These are phyloP conservation scores for Neofusicoccum sp. DNA, from an alignment of 2,329 filamentous ascomycete species.

Conservation along the genomic window DNA sequence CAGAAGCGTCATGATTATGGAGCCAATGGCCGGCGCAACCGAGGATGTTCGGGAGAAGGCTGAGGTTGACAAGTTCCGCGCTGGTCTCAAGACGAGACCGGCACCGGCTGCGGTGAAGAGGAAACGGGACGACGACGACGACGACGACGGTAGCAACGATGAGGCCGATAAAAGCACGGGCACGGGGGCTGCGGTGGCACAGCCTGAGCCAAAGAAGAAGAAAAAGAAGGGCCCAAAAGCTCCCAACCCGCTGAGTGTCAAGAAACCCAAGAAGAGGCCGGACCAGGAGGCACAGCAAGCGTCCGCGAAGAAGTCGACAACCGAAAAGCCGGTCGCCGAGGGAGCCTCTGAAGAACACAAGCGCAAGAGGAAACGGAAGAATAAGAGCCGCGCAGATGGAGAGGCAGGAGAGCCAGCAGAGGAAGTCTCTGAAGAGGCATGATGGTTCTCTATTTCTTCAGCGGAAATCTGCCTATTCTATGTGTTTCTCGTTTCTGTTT, in stretches of 20 bases:
- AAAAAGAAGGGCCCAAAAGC: conserved; percentile 64
- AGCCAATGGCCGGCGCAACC: conserved; percentile 71
- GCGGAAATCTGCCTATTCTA: neutral
- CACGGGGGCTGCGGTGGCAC: conserved; percentile 41
- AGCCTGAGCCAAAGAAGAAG: conserved; percentile 45
- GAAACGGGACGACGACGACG: conserved; percentile 51
- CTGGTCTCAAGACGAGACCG: conserved; percentile 57
- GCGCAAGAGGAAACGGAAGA: conserved; percentile 41
- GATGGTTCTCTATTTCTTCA: neutral
- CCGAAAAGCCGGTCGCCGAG: conserved; percentile 20
- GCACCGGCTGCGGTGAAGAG: conserved; percentile 31
- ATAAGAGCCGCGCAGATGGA: conserved; percentile 35
- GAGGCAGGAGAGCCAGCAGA: conserved; percentile 10
- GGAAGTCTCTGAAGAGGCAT: neutral
- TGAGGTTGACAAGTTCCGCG: conserved; percentile 72
- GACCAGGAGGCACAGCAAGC: neutral
- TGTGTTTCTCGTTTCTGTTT: neutral
- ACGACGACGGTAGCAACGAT: conserved; percentile 34
- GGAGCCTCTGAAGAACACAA: conserved; percentile 27
- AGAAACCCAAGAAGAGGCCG: conserved; percentile 49
- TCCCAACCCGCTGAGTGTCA: conserved; percentile 69
- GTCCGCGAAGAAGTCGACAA: conserved; percentile 19
- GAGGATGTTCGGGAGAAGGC: conserved; percentile 63
- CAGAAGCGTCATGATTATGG: conserved; percentile 74
- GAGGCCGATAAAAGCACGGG: conserved; percentile 22